Evolutionary conservation across 768 basidiomycete genomes (phyloP), one percentile per base, ranked within the genome.

Genomic region (Gloeopeniophorella convolvens): DNA sequence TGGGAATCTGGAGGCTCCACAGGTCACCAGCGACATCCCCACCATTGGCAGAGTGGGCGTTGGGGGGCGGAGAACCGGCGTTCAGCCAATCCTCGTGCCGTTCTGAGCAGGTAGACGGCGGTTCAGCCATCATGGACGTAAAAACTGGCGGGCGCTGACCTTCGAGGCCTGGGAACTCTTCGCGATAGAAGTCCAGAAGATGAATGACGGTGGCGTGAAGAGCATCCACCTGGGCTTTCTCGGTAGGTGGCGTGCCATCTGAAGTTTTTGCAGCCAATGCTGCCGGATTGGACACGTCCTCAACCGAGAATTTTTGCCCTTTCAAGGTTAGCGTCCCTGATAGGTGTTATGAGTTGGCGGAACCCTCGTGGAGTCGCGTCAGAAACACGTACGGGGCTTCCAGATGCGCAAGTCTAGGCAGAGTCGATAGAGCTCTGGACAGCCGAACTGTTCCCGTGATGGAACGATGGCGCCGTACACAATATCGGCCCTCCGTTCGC

Each of bases 1-100:
- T 44, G 9, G 49, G 49, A 6, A 50, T 50, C 26, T 44, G 35
- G n/a, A 50, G n/a, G 21, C 44, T 50, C 49, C 49, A 50, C 12
- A 50, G 28, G 30, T 39, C 42, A 13, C 24, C 44, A 15, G 42
- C 49, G 4, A 50, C 35, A 1, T 44, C 48, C 1, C 27, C 23
- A 9, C 27, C 21, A 1, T 18, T 24, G 26, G 16, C 8, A 15
- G 15, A 23, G 5, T 9, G n/a, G 20, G 27, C n/a, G 11, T 12
- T 18, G 12, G 49, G 49, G 7, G 37, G 49, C 10, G 49, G 49
- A 2, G 49, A 50, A 36, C 49, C 49, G 7, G 49, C 49, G 4
- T n/a, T 42, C 27, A 43, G 28, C 49, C 49, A 50, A 20, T 16
- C 42, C 27, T 24, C 13, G 43, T 50, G 49, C 49, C 49, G 32